These are phyloP conservation scores for Wickerhamomyces sp. DNA, from an alignment of 1,139 yeast genomes.

Conservation along the genomic window DNA sequence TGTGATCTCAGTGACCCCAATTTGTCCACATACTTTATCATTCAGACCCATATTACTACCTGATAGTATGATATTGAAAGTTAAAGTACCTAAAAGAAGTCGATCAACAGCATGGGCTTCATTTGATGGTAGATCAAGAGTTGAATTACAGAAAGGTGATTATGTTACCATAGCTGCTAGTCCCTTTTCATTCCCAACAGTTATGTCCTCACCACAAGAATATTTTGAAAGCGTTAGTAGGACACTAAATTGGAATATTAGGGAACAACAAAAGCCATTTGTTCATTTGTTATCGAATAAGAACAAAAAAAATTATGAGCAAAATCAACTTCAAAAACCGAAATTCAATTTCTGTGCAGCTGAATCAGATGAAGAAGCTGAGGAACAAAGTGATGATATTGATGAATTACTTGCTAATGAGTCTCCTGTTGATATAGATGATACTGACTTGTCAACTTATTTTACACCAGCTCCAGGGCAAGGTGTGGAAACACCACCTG, in stretches of 20 bases:
- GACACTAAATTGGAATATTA: constrained; percentile 79
- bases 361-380: constrained; percentile 15
- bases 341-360: constrained; percentile 20
- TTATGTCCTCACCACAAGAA: constrained; percentile 67
- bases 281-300: constrained; percentile 45
- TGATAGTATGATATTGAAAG: constrained; percentile 74
- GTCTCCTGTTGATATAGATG: constrained; percentile 25
- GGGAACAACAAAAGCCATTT: constrained; percentile 79
- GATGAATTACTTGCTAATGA: constrained; percentile 12
- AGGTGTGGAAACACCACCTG: constrained; percentile 22
- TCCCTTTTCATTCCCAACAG: constrained; percentile 84
- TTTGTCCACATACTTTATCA: constrained; percentile 87
- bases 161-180: constrained; percentile 75
- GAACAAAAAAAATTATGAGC: constrained; percentile 35
- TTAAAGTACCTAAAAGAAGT: constrained; percentile 64
- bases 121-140: constrained; percentile 78
- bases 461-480: constrained; percentile 23
- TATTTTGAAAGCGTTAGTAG: constrained; percentile 81
- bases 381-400: constrained; percentile 10
- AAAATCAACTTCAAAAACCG: constrained; percentile 20
- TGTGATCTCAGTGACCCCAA: constrained; percentile 85
- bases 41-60: constrained; percentile 85
- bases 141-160: constrained; percentile 67
- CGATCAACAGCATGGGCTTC: constrained; percentile 86
- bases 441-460: constrained; percentile 20